These are phyloP conservation scores for Hanseniaspora lindneri DNA, from an alignment of 805 yeast species.

Conservation along the genomic window DNA sequence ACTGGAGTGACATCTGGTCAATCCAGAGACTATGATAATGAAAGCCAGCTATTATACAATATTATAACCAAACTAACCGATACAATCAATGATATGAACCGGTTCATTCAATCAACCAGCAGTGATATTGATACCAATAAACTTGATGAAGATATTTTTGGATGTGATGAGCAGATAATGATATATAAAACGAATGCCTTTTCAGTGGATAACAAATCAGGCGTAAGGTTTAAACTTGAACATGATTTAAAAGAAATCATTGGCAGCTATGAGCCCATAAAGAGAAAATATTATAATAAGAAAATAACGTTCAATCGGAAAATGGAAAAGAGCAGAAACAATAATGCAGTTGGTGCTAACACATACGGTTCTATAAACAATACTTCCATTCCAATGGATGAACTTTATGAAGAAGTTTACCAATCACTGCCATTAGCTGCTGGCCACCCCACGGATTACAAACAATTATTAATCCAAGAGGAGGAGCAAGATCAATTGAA, in stretches of 20 bases:
- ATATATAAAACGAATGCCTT: constrained; percentile 1
- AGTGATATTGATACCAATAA: constrained; percentile 20
- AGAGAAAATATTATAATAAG: constrained; percentile 40
- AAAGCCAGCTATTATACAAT: constrained; percentile 1
- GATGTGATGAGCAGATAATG: constrained; percentile 18
- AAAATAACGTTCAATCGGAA: constrained; percentile 21
- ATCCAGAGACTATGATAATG: constrained; percentile 12
- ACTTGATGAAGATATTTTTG: constrained; percentile 34
- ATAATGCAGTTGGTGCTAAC: not conserved
- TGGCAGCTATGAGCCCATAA: constrained; percentile 33
- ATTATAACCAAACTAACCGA: constrained; percentile 15
- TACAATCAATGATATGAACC: constrained; percentile 18
- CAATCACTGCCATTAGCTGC: constrained; percentile 29
- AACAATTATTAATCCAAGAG: constrained; percentile 22
- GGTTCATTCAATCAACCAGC: constrained; percentile 18
- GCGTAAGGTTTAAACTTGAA: constrained; percentile 12
- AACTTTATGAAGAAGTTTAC: constrained; percentile 23
- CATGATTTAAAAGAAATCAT: constrained; percentile 45
- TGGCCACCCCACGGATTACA: constrained; percentile 22
- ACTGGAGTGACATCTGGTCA: not conserved
- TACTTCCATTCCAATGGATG: constrained; percentile 4
- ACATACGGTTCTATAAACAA: constrained; percentile 16
- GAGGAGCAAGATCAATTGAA: constrained; percentile 28
- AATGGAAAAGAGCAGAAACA: not conserved
- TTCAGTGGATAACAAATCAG: not conserved